These are phyloP conservation scores for Acacia confusa DNA, from an alignment of 306 rosid species.

Conservation along the genomic window DNA sequence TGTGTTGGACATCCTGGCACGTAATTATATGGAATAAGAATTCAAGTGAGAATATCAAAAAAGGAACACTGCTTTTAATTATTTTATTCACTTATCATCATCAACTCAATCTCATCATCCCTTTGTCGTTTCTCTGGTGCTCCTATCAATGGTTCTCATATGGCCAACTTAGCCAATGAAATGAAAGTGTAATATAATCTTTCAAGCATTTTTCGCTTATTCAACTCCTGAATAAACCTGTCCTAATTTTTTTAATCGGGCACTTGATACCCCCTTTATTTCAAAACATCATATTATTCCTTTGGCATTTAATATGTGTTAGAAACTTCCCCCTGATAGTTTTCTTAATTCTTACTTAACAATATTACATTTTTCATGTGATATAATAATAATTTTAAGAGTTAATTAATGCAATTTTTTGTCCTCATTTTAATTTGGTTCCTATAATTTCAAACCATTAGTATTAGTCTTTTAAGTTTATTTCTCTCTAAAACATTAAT, in stretches of 20 bases:
- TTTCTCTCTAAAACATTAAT: too few species aligned
- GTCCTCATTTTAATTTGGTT: too few species aligned
- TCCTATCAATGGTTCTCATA: slow-evolving; percentile 28
- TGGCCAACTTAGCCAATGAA: slow-evolving; percentile 41
- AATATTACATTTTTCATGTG: neutral
- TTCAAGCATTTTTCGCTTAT: slow-evolving; percentile 22
- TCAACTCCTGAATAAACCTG: slow-evolving; percentile 1
- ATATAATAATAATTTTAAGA: neutral
- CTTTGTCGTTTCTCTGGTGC: slow-evolving; percentile 45
- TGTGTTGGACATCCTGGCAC: slow-evolving; percentile 64
- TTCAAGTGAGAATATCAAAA: neutral
- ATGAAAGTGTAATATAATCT: slow-evolving; percentile 30
- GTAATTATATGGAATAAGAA: slow-evolving; percentile 46
- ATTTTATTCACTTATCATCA: slow-evolving; percentile 29
- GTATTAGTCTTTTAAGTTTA: too few species aligned
- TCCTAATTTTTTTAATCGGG: neutral
- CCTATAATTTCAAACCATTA: too few species aligned
- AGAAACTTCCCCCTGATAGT: neutral
- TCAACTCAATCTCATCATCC: slow-evolving; percentile 51
- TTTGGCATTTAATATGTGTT: neutral
- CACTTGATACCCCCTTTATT: neutral
- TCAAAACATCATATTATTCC: neutral
- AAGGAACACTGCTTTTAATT: neutral
- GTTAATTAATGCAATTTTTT: too few species aligned
- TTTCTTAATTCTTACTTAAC: neutral